These are phyloP conservation scores for Trichosporon faecale DNA, from an alignment of 1,284 basidiomycete species.

Conservation along the genomic window DNA sequence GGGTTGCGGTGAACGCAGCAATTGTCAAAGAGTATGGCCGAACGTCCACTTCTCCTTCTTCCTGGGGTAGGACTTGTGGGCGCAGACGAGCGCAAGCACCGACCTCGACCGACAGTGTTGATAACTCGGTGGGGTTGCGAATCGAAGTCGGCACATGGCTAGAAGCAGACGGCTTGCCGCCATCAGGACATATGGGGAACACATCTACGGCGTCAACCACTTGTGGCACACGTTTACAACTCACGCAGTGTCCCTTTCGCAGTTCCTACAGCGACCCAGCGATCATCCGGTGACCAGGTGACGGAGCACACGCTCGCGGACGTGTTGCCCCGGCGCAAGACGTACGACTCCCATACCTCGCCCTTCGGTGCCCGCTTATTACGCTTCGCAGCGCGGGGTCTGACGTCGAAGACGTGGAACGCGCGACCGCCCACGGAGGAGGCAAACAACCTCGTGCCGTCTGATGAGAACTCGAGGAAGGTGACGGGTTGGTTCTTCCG, in stretches of 20 bases:
- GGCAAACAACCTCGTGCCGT: constrained; percentile 62
- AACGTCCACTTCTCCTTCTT: constrained; percentile 11
- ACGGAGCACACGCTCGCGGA: constrained; percentile 62
- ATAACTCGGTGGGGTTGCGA: constrained; percentile 58
- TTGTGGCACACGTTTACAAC: constrained; percentile 19
- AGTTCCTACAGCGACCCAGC: constrained; percentile 69
- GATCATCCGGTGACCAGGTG: constrained; percentile 59
- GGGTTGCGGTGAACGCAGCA: constrained; percentile 23
- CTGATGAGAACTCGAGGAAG: constrained; percentile 60
- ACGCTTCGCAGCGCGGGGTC: constrained; percentile 24
- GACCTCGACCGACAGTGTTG: constrained; percentile 59
- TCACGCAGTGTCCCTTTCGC: constrained; percentile 54
- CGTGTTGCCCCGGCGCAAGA: constrained; percentile 68
- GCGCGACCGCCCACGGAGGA: constrained; percentile 62
- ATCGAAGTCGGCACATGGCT: constrained; percentile 64
- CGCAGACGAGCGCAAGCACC: constrained; percentile 60
- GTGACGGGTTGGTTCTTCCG: constrained; percentile 55
- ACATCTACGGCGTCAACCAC: constrained; percentile 61
- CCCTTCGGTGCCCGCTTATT: constrained; percentile 28
- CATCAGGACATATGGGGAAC: constrained; percentile 71
- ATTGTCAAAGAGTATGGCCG: background rate
- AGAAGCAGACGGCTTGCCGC: constrained; percentile 63
- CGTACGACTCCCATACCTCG: constrained; percentile 63
- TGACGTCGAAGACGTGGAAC: constrained; percentile 59
- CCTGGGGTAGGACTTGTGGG: background rate